Conservation (phyloP, 345 rosid genomes). For the Euphorbia peplus region DNA sequence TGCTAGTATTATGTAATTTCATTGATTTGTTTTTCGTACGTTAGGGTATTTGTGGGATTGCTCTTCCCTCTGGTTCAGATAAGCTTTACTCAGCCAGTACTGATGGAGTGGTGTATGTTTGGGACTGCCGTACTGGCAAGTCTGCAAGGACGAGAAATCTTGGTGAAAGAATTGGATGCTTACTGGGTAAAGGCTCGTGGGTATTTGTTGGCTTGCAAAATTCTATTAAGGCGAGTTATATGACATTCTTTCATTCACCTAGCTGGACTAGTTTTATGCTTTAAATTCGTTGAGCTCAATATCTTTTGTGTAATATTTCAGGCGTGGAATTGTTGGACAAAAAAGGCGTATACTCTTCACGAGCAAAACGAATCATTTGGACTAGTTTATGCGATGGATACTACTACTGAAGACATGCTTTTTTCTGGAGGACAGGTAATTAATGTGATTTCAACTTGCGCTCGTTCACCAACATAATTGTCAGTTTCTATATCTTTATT, state of each 20-base stretch:
- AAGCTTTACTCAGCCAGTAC: slow-evolving; percentile 54
- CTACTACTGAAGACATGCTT: slow-evolving; percentile 38
- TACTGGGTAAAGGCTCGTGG: slow-evolving; percentile 57
- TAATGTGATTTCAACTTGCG: neutral
- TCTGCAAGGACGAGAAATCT: slow-evolving; percentile 31
- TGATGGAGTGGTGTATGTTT: slow-evolving; percentile 43
- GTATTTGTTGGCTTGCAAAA: slow-evolving; percentile 55
- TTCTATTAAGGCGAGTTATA: slow-evolving; percentile 42
- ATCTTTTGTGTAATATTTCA: slow-evolving; percentile 20
- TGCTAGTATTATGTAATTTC: neutral
- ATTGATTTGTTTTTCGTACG: neutral
- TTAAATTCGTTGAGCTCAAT: neutral
- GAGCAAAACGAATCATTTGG: slow-evolving; percentile 42
- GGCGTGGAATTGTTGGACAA: slow-evolving; percentile 47
- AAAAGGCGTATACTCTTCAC: slow-evolving; percentile 28
- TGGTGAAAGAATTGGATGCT: slow-evolving; percentile 44
- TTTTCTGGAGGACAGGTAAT: slow-evolving; percentile 63
- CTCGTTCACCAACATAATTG: too few species aligned
- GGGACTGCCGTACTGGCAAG: slow-evolving; percentile 59
- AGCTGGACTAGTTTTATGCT: neutral
- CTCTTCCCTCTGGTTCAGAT: slow-evolving; percentile 46
- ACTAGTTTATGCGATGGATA: slow-evolving; percentile 42
- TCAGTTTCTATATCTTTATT: too few species aligned
- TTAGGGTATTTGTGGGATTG: slow-evolving; percentile 47
- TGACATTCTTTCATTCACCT: neutral